These are phyloP conservation scores for Erigeron canadensis DNA, from an alignment of 129 eudicot genomes.

Conservation along the genomic window DNA sequence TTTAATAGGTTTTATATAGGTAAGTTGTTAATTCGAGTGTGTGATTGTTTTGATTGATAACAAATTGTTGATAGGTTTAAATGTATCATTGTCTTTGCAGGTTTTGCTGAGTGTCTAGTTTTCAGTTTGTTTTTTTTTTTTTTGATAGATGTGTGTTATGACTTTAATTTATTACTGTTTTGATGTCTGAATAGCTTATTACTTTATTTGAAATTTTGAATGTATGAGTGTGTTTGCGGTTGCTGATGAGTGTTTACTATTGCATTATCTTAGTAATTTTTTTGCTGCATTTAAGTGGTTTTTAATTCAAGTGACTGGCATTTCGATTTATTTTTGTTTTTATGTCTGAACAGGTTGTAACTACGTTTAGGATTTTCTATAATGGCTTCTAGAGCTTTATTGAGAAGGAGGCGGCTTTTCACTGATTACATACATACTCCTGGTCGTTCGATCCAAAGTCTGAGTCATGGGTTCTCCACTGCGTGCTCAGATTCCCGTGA, in stretches of 20 bases:
- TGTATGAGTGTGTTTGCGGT: background rate
- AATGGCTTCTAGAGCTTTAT: conserved; percentile 84
- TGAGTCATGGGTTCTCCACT: conserved; percentile 43
- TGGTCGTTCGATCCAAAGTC: conserved; percentile 45
- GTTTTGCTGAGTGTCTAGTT: conserved; percentile 1
- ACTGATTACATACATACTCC: conserved; percentile 42
- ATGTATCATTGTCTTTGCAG: background rate
- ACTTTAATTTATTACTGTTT: conserved; percentile 1
- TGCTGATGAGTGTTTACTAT: background rate
- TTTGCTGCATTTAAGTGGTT: background rate
- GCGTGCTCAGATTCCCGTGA: conserved; percentile 32
- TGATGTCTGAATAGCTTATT: background rate
- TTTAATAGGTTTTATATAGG: background rate
- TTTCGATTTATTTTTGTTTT: background rate
- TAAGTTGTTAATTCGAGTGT: conserved; percentile 4
- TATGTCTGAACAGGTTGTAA: background rate
- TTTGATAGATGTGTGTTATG: background rate
- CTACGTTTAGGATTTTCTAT: conserved; percentile 22
- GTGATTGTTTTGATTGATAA: conserved; percentile 9
- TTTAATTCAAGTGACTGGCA: background rate
- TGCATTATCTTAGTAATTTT: background rate
- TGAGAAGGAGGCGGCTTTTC: conserved; percentile 51
- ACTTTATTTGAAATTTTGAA: background rate
- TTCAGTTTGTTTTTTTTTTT: conserved; percentile 4
- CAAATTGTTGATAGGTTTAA: background rate